phyloP scores from a whole-genome alignment of 345 rosid species.

The Erysimum cheiranthoides region DNA sequence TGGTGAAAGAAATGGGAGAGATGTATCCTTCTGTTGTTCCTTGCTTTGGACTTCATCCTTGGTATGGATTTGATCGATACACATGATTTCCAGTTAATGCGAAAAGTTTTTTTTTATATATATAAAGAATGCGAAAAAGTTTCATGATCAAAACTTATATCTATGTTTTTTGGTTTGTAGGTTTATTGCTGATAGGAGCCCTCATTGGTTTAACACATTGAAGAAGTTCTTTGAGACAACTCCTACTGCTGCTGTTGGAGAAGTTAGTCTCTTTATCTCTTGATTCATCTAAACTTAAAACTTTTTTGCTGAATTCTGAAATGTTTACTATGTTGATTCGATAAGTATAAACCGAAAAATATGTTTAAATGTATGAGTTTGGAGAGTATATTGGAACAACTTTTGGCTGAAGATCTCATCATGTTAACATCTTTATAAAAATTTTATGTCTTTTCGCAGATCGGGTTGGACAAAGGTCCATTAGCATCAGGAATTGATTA shows the following conservation, averaged over 20 bases:
- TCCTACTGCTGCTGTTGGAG: conserved; percentile 93
- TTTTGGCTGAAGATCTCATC: conserved; percentile 40
- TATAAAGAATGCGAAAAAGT: no score
- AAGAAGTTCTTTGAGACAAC: conserved; percentile 64
- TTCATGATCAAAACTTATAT: background rate
- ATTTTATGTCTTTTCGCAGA: conserved; percentile 47
- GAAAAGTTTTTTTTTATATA: no score
- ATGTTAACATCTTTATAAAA: background rate
- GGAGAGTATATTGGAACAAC: conserved; percentile 44
- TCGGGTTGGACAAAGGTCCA: conserved; percentile 89
- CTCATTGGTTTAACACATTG: conserved; percentile 65
- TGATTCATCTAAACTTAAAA: background rate
- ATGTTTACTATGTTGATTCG: background rate
- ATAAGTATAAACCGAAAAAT: conserved; percentile 46
- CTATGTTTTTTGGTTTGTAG: conserved; percentile 3
- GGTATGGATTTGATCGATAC: conserved; percentile 20
- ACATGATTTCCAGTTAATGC: no score
- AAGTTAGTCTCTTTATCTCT: conserved; percentile 48
- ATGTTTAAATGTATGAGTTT: conserved; percentile 49
- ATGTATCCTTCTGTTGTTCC: conserved; percentile 40
- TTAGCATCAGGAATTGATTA: conserved; percentile 73
- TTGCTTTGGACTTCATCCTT: conserved; percentile 90
- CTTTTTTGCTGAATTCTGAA: background rate
- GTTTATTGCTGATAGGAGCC: no score
- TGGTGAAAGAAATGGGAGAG: conserved; percentile 69